Conservation (phyloP, 176 grass and related monocot species). For the Carex cristatella region DNA sequence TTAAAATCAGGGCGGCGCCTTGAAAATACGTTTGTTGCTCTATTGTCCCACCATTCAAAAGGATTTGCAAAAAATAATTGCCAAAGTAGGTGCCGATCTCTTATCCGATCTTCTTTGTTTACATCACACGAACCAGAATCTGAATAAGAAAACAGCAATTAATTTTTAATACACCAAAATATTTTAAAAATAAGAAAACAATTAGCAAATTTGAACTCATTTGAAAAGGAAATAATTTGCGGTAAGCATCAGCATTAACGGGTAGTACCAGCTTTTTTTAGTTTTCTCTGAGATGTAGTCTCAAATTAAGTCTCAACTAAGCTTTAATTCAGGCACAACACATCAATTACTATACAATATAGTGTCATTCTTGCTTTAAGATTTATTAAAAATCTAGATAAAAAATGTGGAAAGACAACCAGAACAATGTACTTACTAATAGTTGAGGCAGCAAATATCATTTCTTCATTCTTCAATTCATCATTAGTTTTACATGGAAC, state of each 20-base stretch:
- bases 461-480: background rate
- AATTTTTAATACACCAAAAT: background rate
- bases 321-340: background rate
- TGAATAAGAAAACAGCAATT: background rate
- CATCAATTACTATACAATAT: background rate
- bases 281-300: background rate
- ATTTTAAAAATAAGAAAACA: background rate
- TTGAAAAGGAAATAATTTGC: background rate
- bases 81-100: constrained; percentile 8
- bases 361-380: background rate
- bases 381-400: background rate
- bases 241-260: background rate
- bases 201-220: background rate
- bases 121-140: constrained; percentile 9
- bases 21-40: background rate
- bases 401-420: background rate
- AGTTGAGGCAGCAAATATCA: background rate
- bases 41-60: constrained; percentile 14
- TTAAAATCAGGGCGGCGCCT: constrained; percentile 2
- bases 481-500: background rate
- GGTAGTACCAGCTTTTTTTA: background rate
- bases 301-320: background rate
- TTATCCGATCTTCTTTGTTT: constrained; percentile 3
- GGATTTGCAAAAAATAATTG: constrained; percentile 26
- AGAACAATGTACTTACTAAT: background rate